phyloP scores from a whole-genome alignment of 768 basidiomycete species.

The Hypsizygus marmoreus region DNA sequence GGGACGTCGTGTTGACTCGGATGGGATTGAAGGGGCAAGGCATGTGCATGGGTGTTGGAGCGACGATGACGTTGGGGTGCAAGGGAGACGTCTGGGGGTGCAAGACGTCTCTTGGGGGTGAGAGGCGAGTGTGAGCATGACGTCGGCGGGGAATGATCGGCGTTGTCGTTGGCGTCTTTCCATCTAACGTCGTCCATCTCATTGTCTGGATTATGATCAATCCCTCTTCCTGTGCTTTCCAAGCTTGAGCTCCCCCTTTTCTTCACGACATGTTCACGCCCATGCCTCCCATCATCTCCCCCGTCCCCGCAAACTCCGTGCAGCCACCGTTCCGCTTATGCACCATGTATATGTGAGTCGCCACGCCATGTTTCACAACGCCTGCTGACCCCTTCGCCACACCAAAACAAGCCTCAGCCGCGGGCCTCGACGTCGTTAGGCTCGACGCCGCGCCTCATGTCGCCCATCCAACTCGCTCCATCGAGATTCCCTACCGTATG shows the following conservation, averaged over 20 bases:
- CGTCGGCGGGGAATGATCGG: too few relatives aligned
- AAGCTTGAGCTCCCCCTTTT: slow-evolving; percentile 24
- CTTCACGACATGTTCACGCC: slow-evolving; percentile 28
- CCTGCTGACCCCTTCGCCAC: slow-evolving; percentile 3
- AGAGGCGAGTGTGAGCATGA: too few relatives aligned
- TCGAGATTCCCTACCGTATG: slow-evolving; percentile 11
- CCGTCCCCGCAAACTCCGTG: slow-evolving; percentile 26
- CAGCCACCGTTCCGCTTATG: slow-evolving; percentile 7
- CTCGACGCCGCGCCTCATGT: slow-evolving; percentile 19
- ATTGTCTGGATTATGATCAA: slow-evolving; percentile 16
- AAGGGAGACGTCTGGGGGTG: too few relatives aligned
- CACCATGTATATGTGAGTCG: slow-evolving; percentile 2
- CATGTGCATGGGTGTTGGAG: too few relatives aligned
- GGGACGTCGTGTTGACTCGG: too few relatives aligned
- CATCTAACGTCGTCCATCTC: neutral
- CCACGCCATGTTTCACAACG: neutral
- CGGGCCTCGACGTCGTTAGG: slow-evolving; percentile 1
- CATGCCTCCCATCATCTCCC: slow-evolving; percentile 47
- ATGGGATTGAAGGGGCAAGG: too few relatives aligned
- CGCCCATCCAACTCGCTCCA: slow-evolving; percentile 24
- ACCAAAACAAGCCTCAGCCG: slow-evolving; percentile 13
- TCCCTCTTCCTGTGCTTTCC: slow-evolving; percentile 8
- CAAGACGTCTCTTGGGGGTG: too few relatives aligned
- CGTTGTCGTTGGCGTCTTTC: neutral
- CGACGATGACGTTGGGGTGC: too few relatives aligned